phyloP scores from a whole-genome alignment of 164 flowering plant genomes.

The Annona squamosa region DNA sequence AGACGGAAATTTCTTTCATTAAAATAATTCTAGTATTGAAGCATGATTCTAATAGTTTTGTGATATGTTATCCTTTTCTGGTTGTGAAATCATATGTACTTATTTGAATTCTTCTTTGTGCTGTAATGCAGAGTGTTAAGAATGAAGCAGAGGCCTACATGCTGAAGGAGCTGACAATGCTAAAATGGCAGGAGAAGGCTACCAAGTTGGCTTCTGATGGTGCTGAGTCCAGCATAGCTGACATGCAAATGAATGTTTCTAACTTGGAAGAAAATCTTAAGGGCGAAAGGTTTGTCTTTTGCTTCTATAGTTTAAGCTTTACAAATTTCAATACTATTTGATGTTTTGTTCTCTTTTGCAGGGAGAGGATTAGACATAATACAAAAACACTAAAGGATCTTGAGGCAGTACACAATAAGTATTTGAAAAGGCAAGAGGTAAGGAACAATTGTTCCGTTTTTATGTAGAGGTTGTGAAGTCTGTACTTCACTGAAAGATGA shows the following conservation, averaged over 20 bases:
- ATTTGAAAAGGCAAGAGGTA: conserved; percentile 77
- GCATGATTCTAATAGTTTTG: background rate
- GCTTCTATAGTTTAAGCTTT: background rate
- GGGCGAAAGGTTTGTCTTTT: conserved; percentile 51
- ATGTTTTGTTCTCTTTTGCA: conserved; percentile 14
- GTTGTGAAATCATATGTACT: background rate
- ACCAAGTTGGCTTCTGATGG: conserved; percentile 71
- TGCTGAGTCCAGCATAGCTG: conserved; percentile 37
- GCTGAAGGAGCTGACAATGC: conserved; percentile 74
- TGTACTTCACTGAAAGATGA: no score
- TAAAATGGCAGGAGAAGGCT: conserved; percentile 95
- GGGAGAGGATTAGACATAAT: conserved; percentile 65
- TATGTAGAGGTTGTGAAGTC: no score
- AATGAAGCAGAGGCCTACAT: conserved; percentile 94
- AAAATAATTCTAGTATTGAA: background rate
- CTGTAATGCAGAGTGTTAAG: conserved; percentile 55
- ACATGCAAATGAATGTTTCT: conserved; percentile 47
- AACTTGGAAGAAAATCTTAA: conserved; percentile 60
- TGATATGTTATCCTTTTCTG: background rate
- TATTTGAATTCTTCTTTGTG: background rate
- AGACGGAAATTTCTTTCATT: background rate
- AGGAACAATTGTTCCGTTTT: background rate
- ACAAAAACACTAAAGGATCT: conserved; percentile 60
- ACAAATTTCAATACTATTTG: background rate
- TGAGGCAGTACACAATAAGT: conserved; percentile 62